Percentiles rank a stretch among this genome's conserved stretches.
phyloP scores from a whole-genome alignment of 2,329 filamentous ascomycete species.

The Paecilomyces niveus region DNA sequence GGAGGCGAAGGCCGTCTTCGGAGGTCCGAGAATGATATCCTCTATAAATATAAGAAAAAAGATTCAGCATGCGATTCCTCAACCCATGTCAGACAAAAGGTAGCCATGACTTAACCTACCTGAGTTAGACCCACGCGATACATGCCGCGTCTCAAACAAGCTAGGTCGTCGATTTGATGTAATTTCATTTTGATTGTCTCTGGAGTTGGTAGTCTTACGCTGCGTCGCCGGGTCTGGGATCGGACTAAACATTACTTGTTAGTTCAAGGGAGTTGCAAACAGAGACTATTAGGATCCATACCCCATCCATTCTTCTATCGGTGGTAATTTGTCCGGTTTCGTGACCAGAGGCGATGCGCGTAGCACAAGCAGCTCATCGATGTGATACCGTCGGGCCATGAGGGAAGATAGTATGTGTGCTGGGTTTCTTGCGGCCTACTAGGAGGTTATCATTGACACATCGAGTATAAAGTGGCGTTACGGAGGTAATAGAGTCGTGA shows the following conservation, averaged over 20 bases:
- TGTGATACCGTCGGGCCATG: slow-evolving; percentile 59
- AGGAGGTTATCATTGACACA: slow-evolving; percentile 10
- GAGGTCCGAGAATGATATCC: slow-evolving; percentile 78
- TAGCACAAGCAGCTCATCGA: slow-evolving; percentile 68
- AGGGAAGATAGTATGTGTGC: slow-evolving; percentile 13
- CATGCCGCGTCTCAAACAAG: slow-evolving; percentile 37
- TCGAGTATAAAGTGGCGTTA: not conserved
- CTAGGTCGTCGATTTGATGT: slow-evolving; percentile 29
- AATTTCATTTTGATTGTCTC: slow-evolving; percentile 29
- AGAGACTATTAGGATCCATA: slow-evolving; percentile 39
- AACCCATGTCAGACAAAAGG: not conserved
- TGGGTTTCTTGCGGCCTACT: slow-evolving; percentile 12
- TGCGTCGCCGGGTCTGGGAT: slow-evolving; percentile 35
- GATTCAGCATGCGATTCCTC: slow-evolving; percentile 10
- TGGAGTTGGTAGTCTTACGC: slow-evolving; percentile 28
- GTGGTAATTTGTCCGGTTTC: slow-evolving; percentile 72
- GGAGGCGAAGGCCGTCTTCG: slow-evolving; percentile 75
- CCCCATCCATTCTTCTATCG: slow-evolving; percentile 96
- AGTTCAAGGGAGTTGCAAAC: slow-evolving; percentile 12
- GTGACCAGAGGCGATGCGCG: slow-evolving; percentile 74
- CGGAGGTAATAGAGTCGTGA: not conserved
- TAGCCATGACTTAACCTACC: slow-evolving; percentile 23
- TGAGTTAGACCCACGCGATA: slow-evolving; percentile 43
- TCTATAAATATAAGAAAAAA: slow-evolving; percentile 48
- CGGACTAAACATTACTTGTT: slow-evolving; percentile 24